A percentile compares a stretch with the other conserved stretches of the same genome.
These are phyloP conservation scores for Solanum stenotomum DNA, from an alignment of 257 asterid genomes.

Conservation along the genomic window DNA sequence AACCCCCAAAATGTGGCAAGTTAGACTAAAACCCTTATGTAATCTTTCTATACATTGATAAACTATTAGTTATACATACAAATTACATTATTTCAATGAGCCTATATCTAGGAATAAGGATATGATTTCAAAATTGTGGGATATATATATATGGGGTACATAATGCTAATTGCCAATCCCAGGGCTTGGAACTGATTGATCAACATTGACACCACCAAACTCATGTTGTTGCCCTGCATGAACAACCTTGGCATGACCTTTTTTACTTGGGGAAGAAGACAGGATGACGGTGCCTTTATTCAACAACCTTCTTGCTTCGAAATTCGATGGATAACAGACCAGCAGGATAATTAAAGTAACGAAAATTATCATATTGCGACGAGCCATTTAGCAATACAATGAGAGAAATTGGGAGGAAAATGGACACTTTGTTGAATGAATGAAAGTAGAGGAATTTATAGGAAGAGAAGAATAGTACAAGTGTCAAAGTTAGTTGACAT, in stretches of 20 bases:
- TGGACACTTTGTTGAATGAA: neutral
- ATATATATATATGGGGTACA: no score
- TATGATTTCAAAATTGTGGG: neutral
- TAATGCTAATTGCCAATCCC: neutral
- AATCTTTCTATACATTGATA: neutral
- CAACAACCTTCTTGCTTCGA: neutral
- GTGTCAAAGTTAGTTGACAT: neutral
- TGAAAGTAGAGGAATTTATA: neutral
- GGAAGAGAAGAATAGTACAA: neutral
- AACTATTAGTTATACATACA: neutral
- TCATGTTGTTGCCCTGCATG: neutral
- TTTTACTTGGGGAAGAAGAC: neutral
- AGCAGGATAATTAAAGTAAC: neutral
- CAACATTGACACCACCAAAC: neutral
- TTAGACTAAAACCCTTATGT: neutral
- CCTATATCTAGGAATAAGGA: neutral
- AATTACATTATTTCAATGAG: neutral
- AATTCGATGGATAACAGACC: neutral
- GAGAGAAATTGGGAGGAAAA: neutral
- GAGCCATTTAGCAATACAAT: neutral
- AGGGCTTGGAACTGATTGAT: neutral
- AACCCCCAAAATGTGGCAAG: neutral
- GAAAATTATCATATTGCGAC: neutral
- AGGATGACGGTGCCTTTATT: neutral
- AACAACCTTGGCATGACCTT: neutral